A percentile compares a stretch with the other conserved stretches of the same genome.
Conservation (phyloP, 495 filamentous ascomycete genomes). For the Talaromyces ruber region DNA sequence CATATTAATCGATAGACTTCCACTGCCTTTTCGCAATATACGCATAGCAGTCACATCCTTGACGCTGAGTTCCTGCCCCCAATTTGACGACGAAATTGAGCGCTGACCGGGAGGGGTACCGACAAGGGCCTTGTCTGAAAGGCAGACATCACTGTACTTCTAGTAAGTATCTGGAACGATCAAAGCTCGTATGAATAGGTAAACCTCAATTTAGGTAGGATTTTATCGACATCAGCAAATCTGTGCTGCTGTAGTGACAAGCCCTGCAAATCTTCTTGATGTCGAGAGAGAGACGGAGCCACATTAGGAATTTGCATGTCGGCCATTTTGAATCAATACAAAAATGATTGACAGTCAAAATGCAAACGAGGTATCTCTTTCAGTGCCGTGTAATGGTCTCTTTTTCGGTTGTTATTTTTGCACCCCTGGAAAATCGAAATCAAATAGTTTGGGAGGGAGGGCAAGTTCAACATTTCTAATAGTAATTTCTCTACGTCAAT, state of each 20-base stretch:
- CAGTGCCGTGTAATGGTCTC: neutral
- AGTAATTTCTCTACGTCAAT: neutral
- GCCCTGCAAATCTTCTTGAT: neutral
- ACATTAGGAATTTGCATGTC: neutral
- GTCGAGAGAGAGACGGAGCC: neutral
- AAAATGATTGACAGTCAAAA: neutral
- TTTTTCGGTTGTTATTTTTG: neutral
- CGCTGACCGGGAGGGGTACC: neutral
- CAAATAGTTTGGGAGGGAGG: neutral
- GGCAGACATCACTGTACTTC: neutral
- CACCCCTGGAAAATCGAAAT: neutral
- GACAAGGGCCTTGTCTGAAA: neutral
- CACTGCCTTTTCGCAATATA: neutral
- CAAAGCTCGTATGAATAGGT: neutral
- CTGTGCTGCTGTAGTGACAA: neutral
- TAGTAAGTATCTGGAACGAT: neutral
- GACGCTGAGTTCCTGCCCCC: neutral
- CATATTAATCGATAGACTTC: neutral
- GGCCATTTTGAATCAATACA: neutral
- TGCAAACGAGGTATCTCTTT: neutral
- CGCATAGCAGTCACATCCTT: neutral
- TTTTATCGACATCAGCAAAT: neutral
- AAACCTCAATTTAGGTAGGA: neutral
- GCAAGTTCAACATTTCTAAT: neutral
- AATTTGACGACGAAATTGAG: neutral